Evolutionary conservation across 2,329 filamentous ascomycete genomes (phyloP), one percentile per base, ranked within the genome.

Genomic region (Colletotrichum spaethianum): DNA sequence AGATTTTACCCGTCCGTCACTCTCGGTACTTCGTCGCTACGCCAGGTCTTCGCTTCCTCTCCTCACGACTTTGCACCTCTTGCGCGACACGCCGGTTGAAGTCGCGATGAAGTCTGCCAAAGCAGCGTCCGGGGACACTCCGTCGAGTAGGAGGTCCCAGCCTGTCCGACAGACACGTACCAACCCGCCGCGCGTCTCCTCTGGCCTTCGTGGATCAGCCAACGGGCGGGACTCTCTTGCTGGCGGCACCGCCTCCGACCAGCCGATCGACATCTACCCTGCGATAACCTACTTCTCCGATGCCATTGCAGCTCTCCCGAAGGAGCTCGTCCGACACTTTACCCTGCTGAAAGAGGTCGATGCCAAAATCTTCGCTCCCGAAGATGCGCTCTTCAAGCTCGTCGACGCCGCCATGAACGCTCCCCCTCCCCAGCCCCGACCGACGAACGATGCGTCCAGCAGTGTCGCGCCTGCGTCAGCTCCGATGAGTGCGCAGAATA

Each of bases 271-370:
- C 76, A 90, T 92, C 77, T 92, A 91, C 76, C 91, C 90, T 55
- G 91, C 88, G 65, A 88, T 92, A 75, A 91, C 89, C 14, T 89
- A 92, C 83, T 98, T 99, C 81, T 94, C 96, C 74, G 95, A 98
- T 82, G 92, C 95, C 74, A 94, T 98, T 79, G 92, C 94, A 63
- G 95, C 96, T 48, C 90, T 99, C 33, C 96, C 96, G 5, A 95
- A 95, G 81, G 96, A 99, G 84, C 94, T 98, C 62, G 94, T 98
- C 77, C 92, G 95, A 79, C 96, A 99, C 82, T 98, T 98, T 77
- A 98, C 96, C 42, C 89, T 98, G 68, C 88, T 99, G 76, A 98
- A 98, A 82, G 96, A 99, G 84, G 96, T 98, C 59, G 96, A 99
- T 85, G 96, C 96, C 74, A 99, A 99, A 84, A 93, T 97, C 75